These are phyloP conservation scores for Pleurotus djamor DNA, from an alignment of 768 basidiomycete species.

Conservation along the genomic window DNA sequence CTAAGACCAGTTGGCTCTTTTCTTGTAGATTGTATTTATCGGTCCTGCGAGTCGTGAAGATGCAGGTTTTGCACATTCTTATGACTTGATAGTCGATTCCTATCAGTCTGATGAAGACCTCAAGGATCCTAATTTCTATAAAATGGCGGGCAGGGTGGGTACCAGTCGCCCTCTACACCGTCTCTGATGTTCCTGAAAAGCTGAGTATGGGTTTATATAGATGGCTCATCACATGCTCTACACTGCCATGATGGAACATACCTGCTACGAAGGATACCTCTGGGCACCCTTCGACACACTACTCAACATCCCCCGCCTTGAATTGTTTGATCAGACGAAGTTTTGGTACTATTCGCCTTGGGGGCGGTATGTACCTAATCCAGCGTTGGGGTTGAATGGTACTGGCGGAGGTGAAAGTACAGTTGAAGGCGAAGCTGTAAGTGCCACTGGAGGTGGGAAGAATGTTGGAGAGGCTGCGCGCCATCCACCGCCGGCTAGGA, in stretches of 20 bases:
- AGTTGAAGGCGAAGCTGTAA: too few species aligned
- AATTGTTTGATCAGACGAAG: constrained; percentile 39
- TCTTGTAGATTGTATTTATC: constrained; percentile 41
- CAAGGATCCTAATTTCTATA: constrained; percentile 28
- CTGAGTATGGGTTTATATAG: constrained; percentile 8
- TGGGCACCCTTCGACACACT: constrained; percentile 53
- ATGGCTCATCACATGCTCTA: constrained; percentile 57
- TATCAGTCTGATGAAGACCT: constrained; percentile 44
- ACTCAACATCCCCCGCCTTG: constrained; percentile 45
- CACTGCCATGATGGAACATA: constrained; percentile 38
- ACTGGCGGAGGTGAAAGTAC: too few species aligned
- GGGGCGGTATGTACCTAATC: constrained; percentile 38
- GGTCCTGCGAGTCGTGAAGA: constrained; percentile 46
- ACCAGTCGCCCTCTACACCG: not conserved
- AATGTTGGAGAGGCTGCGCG: not conserved
- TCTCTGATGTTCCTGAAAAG: not conserved
- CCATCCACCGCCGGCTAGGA: constrained; percentile 35
- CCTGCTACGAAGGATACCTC: constrained; percentile 48
- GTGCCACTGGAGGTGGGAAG: too few species aligned
- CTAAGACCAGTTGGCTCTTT: not conserved
- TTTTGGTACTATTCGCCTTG: constrained; percentile 54
- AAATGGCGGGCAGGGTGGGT: constrained; percentile 41
- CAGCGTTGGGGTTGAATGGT: not conserved
- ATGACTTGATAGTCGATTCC: constrained; percentile 47
- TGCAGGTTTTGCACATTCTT: constrained; percentile 43